Base-by-base conservation (phyloP, 164 flowering plant genomes). In the Hamamelis virginiana region DNA sequence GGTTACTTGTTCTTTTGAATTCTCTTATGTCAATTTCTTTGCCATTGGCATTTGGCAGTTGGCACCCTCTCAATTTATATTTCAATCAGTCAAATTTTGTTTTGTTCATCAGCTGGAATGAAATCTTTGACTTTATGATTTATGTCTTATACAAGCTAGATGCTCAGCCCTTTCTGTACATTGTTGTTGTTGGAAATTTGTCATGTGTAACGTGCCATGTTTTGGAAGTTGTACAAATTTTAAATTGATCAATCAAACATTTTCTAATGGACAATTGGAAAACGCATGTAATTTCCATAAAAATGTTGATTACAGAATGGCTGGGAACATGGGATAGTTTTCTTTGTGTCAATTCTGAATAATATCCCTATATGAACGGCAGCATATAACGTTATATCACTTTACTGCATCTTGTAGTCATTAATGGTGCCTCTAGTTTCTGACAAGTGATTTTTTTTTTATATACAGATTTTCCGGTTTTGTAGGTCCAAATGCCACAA, bases 401-500 rank as follows among this genome's bases (percentile, higher is more conserved):
- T 19, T 18, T 69, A 18, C 4, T 60, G 13, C 53, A 28, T 23
- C n/a, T 1, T 44, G n/a, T 43, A 21, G 50, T 51, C 21, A 8
- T 3, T 8, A 11, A 15, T 5, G 1, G 11, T n/a, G 41, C 27
- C 26, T 57, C 56, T 27, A 44, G 11, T 9, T 65, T 16, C 45
- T 59, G 18, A 59, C 11, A 2, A 22, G 26, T 38, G 15, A 5
- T 63, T 41, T 14, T 65, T 59, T 69, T 4, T 82, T n/a, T n/a
- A n/a, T n/a, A n/a, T n/a, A 80, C 80, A 91, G 96, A 81, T 94
- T 64, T 91, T 94, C 66, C 71, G 94, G 26, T 93, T 94, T 67
- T 93, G 98, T 75, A 75, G 97, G 80, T 89, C 98, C 8, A 93
- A 93, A 75, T 93, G 97, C 82, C 97, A 93, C 80, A 93, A 93